Conservation (phyloP, 2,329 filamentous ascomycete genomes). For the Coniochaeta ligniaria region DNA sequence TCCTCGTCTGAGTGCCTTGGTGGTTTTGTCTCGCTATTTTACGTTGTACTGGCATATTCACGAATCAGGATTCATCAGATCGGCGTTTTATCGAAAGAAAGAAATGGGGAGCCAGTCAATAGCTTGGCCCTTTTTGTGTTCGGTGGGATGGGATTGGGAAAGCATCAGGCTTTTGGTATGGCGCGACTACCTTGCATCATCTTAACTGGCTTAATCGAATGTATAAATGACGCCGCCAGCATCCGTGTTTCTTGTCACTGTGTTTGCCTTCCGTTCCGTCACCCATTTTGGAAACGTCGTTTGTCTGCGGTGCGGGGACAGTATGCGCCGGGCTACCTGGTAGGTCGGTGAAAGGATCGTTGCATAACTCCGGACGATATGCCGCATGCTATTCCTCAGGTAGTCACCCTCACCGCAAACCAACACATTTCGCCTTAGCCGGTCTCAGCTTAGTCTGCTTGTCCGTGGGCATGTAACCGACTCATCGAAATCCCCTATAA, state of each 20-base stretch:
- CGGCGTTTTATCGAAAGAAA: background rate
- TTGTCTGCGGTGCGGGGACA: background rate
- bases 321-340: no score
- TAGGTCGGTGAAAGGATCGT: background rate
- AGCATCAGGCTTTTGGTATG: background rate
- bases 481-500: background rate
- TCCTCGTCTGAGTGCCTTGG: background rate
- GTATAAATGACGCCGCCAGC: background rate
- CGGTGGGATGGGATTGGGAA: background rate
- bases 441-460: no score
- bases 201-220: background rate
- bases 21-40: background rate
- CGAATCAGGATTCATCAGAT: background rate
- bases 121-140: background rate
- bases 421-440: no score
- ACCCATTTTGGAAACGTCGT: background rate
- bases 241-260: background rate
- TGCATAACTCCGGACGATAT: background rate
- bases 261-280: background rate
- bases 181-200: background rate
- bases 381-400: background rate
- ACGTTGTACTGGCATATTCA: background rate
- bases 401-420: no score
- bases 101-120: background rate
- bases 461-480: background rate